These are phyloP conservation scores for Aspergillus indologenus DNA, from an alignment of 495 filamentous ascomycete genomes.

Conservation along the genomic window DNA sequence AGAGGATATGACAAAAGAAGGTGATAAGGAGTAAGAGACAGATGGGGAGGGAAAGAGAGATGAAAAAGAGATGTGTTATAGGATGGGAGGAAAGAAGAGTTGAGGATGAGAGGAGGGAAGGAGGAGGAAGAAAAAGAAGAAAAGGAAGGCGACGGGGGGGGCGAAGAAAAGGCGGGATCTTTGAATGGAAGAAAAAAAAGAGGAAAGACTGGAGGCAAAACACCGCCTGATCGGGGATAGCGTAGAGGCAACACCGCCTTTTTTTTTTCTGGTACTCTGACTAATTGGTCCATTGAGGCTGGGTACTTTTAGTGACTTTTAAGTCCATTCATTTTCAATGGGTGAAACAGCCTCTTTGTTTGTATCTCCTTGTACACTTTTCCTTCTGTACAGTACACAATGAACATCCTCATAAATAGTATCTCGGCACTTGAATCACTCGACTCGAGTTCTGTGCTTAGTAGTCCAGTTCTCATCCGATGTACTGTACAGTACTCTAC, in stretches of 20 bases:
- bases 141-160: constrained; percentile 14
- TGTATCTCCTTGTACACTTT: not conserved
- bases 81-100: constrained; percentile 20
- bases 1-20: constrained; percentile 11
- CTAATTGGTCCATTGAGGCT: too few species aligned
- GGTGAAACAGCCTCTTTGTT: not conserved
- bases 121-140: constrained; percentile 27
- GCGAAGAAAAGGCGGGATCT: constrained; percentile 9
- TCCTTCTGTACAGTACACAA: not conserved
- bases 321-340: not conserved
- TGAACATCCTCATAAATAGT: not conserved
- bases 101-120: constrained; percentile 23
- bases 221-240: constrained; percentile 18
- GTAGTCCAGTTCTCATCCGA: too few species aligned
- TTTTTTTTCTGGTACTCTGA: too few species aligned
- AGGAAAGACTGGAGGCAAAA: constrained; percentile 21
- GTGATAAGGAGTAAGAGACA: constrained; percentile 8
- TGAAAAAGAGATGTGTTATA: constrained; percentile 10
- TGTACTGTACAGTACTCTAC: not conserved
- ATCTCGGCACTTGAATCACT: too few species aligned
- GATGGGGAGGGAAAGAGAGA: constrained; percentile 7
- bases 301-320: not conserved
- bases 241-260: constrained; percentile 14
- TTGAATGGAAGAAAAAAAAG: constrained; percentile 5
- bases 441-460: too few species aligned